Conservation (phyloP, 2,329 filamentous ascomycete species). For the Trichoderma polysporum region DNA sequence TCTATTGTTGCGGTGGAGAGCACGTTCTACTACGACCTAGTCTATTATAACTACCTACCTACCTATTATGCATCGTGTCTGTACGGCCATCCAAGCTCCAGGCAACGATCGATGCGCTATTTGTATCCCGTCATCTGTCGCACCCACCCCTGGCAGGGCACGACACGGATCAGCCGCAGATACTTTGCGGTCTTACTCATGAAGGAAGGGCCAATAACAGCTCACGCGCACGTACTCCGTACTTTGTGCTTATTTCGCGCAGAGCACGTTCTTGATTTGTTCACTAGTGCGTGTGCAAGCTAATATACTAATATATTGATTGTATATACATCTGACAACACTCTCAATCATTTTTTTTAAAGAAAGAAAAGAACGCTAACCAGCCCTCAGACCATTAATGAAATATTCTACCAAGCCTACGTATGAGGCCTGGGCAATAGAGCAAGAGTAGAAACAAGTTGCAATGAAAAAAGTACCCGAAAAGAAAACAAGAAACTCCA, state of each 20-base stretch:
- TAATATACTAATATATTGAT: neutral
- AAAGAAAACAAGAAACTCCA: neutral
- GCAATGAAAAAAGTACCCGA: neutral
- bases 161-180: neutral
- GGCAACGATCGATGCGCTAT: neutral
- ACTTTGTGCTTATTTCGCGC: neutral
- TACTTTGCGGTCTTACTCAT: neutral
- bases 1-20: neutral
- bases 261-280: neutral
- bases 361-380: conserved; percentile 8
- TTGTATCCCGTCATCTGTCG: neutral
- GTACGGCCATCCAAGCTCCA: neutral
- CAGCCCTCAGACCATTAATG: conserved; percentile 10
- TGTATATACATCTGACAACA: neutral
- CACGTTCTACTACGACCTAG: neutral
- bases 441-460: neutral
- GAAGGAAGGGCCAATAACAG: neutral
- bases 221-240: neutral
- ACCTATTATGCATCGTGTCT: too few relatives aligned
- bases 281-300: neutral
- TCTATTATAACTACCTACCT: too few relatives aligned
- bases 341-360: neutral
- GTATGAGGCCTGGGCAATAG: neutral
- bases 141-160: neutral
- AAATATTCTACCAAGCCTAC: neutral